Base-by-base conservation (phyloP, 139 green algal species). In the Coccomyxa sp. region DNA sequence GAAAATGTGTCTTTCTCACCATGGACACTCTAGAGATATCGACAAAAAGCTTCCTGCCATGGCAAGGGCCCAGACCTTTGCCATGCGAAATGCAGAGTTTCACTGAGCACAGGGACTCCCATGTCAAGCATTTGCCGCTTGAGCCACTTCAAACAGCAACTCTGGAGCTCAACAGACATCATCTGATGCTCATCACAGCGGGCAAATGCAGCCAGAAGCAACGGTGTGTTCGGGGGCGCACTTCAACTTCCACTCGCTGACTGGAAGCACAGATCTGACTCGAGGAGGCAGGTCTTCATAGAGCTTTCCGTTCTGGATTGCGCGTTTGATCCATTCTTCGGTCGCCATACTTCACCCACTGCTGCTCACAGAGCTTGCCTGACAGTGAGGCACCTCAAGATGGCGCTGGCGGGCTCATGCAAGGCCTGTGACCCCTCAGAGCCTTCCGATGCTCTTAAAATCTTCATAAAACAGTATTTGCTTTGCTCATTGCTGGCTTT, bases 201-300 rank as follows among this genome's bases (percentile, higher is more conserved):
- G n/a, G 28, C 28, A 58, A 11, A 57, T 59, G 66, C 45, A 81
- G 67, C 11, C 30, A 76, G 57, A 13, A 83, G n/a, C 32, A 79
- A 16, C 30, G 58, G 77, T 30, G 51, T 57, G 80, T 11, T 60
- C 25, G 25, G 79, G 38, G 38, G 38, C 38, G 38, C 38, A 94
- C 89, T 82, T 89, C 23, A 45, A 27, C 58, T 88, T 90, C 84
- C 88, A 92, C 31, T 93, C 92, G 38, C 75, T 76, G 0, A 88
- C 45, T 0, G 93, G 82, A 16, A 94, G 78, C 23, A 89, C 45
- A 0, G 66, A 76, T n/a, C 83, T 80, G 12, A 96, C 88, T 0
- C 89, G 75, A 0, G 88, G 74, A 21, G 93, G 94, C 67, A 96
- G 85, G n/a, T 95, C 90, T 3, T 96, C 90, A 78, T 96, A 96